These are phyloP conservation scores for Alternaria sp. DNA, from an alignment of 2,329 filamentous ascomycete genomes.

Conservation along the genomic window DNA sequence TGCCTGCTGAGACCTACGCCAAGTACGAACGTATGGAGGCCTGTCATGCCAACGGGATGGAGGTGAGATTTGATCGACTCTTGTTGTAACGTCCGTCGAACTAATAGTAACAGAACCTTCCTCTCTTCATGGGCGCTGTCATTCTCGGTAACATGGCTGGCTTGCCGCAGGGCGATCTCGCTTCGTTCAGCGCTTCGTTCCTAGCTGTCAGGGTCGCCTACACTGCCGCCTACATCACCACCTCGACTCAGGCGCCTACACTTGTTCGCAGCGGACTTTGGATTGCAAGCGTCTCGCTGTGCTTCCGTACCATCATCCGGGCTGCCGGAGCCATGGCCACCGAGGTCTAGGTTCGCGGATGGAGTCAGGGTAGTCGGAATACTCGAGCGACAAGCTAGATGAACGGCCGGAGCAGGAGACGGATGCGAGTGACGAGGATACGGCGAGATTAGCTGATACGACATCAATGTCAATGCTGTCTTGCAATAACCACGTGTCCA, in stretches of 20 bases:
- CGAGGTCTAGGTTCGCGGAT: neutral
- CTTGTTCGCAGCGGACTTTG: slow-evolving; percentile 27
- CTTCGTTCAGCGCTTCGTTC: slow-evolving; percentile 45
- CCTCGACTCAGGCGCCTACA: slow-evolving; percentile 29
- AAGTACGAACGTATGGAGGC: slow-evolving; percentile 54
- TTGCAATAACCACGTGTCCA: neutral
- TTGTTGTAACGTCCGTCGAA: neutral
- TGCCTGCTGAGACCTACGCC: slow-evolving; percentile 47
- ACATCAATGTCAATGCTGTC: neutral
- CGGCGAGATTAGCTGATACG: neutral
- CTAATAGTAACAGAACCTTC: slow-evolving; percentile 44
- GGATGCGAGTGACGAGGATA: neutral
- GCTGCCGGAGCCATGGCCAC: slow-evolving; percentile 30
- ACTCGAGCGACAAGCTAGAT: neutral
- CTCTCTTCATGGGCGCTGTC: slow-evolving; percentile 53
- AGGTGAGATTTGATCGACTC: slow-evolving; percentile 24
- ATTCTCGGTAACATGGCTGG: slow-evolving; percentile 53
- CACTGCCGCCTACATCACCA: slow-evolving; percentile 47
- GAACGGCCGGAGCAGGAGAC: neutral
- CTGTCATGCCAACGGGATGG: slow-evolving; percentile 55
- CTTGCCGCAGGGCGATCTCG: slow-evolving; percentile 41
- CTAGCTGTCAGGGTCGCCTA: slow-evolving; percentile 47
- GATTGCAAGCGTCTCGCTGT: slow-evolving; percentile 25
- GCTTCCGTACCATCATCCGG: slow-evolving; percentile 28
- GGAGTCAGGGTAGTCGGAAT: neutral